Evolutionary conservation across 208 protist genomes (phyloP).

Genomic region (Acanthamoeba quina): DNA sequence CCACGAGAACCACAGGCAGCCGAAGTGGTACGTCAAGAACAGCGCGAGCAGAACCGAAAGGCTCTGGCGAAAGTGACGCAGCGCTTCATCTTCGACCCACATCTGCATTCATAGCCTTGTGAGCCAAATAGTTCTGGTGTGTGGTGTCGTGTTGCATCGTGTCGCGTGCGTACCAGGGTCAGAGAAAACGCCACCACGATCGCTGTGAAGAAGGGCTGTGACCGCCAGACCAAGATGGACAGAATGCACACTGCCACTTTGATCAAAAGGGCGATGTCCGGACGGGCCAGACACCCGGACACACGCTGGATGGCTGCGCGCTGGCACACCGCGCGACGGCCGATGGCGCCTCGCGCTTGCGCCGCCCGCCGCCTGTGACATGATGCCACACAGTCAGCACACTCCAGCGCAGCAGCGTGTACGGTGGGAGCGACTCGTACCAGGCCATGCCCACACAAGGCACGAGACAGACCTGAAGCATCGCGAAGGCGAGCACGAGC

Average conservation of each 20-base stretch:
- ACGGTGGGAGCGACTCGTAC: background rate
- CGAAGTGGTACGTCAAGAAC: conserved; percentile 6
- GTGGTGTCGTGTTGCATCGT: background rate
- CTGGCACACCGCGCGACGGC: background rate
- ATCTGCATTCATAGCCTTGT: background rate
- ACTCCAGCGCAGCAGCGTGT: background rate
- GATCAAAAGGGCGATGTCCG: background rate
- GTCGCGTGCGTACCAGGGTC: background rate
- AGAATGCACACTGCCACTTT: background rate
- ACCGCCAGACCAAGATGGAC: background rate
- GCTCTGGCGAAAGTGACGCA: conserved; percentile 11
- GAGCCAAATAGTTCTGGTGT: background rate
- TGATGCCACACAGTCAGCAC: too few species aligned
- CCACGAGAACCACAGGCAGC: conserved; percentile 40
- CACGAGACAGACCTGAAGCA: background rate
- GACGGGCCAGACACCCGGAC: background rate
- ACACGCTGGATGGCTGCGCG: background rate
- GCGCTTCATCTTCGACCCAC: background rate
- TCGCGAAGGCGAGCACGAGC: background rate
- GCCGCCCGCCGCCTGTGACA: background rate
- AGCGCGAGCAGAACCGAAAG: conserved; percentile 6
- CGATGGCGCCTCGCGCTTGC: background rate
- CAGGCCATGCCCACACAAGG: background rate
- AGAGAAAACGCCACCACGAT: background rate
- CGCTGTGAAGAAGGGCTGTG: background rate